phyloP scores from a whole-genome alignment of 768 basidiomycete genomes.

The Trametes meyenii region DNA sequence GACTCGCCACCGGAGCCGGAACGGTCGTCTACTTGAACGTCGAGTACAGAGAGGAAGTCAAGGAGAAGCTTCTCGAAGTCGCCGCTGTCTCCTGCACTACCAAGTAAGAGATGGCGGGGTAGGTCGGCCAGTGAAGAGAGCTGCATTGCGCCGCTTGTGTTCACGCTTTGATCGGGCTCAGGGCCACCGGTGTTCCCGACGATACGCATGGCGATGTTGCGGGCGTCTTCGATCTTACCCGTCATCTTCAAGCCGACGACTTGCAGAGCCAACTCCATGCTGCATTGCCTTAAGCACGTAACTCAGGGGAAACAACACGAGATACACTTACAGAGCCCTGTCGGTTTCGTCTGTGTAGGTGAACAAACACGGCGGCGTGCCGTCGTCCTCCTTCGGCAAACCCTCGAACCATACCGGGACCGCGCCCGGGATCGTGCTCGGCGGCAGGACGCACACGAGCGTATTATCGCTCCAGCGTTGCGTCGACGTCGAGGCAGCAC shows the following conservation, averaged over 20 bases:
- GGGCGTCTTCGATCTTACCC: constrained; percentile 90
- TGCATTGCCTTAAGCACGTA: constrained; percentile 35
- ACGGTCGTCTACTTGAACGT: constrained; percentile 57
- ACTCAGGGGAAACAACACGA: neutral
- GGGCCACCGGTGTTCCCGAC: constrained; percentile 73
- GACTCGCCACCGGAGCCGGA: constrained; percentile 51
- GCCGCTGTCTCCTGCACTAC: constrained; percentile 54
- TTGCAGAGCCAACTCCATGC: constrained; percentile 94
- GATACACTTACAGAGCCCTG: constrained; percentile 70
- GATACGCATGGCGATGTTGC: constrained; percentile 91
- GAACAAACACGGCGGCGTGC: constrained; percentile 65
- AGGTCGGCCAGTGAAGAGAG: constrained; percentile 46
- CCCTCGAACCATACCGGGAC: constrained; percentile 92
- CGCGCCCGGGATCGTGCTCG: constrained; percentile 76
- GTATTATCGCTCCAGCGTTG: constrained; percentile 93
- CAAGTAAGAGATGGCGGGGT: constrained; percentile 57
- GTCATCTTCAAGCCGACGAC: constrained; percentile 98
- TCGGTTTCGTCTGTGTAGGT: constrained; percentile 93
- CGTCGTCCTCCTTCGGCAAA: constrained; percentile 61
- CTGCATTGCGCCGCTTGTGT: constrained; percentile 49
- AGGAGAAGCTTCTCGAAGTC: constrained; percentile 76
- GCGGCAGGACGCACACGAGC: constrained; percentile 88
- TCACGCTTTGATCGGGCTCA: constrained; percentile 37
- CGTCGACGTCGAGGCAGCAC: constrained; percentile 76
- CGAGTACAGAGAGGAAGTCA: constrained; percentile 79